phyloP scores from a whole-genome alignment of 164 flowering plant genomes.

The Dillenia suffruticosa region DNA sequence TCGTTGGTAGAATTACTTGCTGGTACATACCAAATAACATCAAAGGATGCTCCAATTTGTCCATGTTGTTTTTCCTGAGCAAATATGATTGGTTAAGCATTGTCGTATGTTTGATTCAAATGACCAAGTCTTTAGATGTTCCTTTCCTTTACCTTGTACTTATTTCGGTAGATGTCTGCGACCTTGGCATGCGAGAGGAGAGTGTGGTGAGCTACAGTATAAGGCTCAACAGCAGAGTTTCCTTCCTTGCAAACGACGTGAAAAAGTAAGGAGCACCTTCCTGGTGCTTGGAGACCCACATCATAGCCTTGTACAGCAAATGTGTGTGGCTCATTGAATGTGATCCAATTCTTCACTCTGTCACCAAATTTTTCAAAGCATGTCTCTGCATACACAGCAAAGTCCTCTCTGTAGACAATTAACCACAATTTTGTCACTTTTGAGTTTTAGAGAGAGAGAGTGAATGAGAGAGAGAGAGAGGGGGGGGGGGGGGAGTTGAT shows the following conservation, averaged over 20 bases:
- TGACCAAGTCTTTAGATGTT: too few relatives aligned
- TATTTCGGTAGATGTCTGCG: constrained; percentile 54
- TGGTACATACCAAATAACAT: constrained; percentile 85
- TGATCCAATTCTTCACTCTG: constrained; percentile 91
- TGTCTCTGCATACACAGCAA: constrained; percentile 65
- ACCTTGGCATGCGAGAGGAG: constrained; percentile 73
- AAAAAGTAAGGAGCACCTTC: constrained; percentile 73
- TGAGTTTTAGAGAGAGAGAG: too few relatives aligned
- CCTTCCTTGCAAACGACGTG: constrained; percentile 62
- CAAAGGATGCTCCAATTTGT: constrained; percentile 59
- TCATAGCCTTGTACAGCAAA: constrained; percentile 76
- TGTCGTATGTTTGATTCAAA: not conserved
- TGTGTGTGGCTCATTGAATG: constrained; percentile 92
- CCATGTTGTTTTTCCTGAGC: constrained; percentile 67
- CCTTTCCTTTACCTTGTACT: constrained; percentile 54
- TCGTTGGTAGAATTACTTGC: constrained; percentile 54
- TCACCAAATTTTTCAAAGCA: constrained; percentile 87
- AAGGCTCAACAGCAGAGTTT: constrained; percentile 87
- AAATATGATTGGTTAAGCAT: not conserved
- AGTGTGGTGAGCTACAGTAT: constrained; percentile 70
- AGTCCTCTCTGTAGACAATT: constrained; percentile 63
- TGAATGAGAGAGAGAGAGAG: too few relatives aligned
- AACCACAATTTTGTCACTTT: not conserved
- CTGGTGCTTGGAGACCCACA: constrained; percentile 84
- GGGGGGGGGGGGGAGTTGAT: not conserved